Percentiles rank a stretch among this genome's conserved stretches.
These are phyloP conservation scores for Dactylellina parvicollis DNA, from an alignment of 2,329 filamentous ascomycete species.

Conservation along the genomic window DNA sequence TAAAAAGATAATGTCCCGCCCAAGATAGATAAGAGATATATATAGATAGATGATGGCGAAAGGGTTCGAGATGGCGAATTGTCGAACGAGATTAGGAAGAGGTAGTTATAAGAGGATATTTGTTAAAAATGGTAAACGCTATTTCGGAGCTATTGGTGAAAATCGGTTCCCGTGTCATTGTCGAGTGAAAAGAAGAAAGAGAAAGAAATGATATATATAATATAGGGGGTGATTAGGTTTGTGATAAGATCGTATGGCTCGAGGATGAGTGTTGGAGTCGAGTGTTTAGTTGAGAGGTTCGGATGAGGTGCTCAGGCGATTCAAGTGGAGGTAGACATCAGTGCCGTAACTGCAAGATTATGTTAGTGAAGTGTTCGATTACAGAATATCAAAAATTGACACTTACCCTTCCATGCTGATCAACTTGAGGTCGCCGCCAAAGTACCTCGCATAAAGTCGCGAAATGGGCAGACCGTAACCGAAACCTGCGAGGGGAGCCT, in stretches of 20 bases:
- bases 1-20: conserved; percentile 32
- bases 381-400: conserved; percentile 13
- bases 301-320: conserved; percentile 91
- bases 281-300: conserved; percentile 73
- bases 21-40: conserved; percentile 4
- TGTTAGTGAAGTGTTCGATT: conserved; percentile 35
- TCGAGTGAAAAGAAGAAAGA: not conserved
- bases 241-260: not conserved
- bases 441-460: conserved; percentile 92
- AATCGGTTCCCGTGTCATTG: not conserved
- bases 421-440: conserved; percentile 94
- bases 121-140: not conserved
- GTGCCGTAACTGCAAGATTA: conserved; percentile 80
- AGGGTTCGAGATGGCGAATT: not conserved
- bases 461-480: conserved; percentile 97
- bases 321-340: conserved; percentile 97
- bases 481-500: conserved; percentile 98
- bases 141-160: not conserved
- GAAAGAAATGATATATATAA: not conserved
- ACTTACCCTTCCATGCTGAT: conserved; percentile 99
- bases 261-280: not conserved
- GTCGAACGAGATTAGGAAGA: conserved; percentile 30
- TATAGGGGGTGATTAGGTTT: not conserved
- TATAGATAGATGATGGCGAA: not conserved
- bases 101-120: conserved; percentile 3